Evolutionary conservation across 2,329 filamentous ascomycete species (phyloP).

Genomic region (Diaporthe eres): DNA sequence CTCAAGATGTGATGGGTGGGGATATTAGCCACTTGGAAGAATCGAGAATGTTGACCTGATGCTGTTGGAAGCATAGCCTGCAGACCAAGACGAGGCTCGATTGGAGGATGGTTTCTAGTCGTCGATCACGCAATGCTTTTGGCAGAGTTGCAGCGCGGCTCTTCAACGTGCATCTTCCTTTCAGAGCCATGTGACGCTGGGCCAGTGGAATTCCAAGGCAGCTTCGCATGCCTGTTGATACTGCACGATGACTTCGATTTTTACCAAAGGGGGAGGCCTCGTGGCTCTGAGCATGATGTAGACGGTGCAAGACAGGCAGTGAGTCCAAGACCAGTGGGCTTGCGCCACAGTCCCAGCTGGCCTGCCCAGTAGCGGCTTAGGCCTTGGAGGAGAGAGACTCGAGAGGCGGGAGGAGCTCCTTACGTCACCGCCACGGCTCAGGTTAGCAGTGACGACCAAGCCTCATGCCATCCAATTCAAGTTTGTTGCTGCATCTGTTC

Average conservation of each 20-base stretch:
- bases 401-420: not conserved
- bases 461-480: slow-evolving; percentile 10
- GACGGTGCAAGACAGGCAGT: not conserved
- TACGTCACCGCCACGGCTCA: slow-evolving; percentile 25
- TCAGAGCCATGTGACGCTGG: slow-evolving; percentile 21
- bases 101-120: slow-evolving; percentile 21
- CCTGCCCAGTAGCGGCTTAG: not conserved
- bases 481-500: slow-evolving; percentile 1
- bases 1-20: not conserved
- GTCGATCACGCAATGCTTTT: slow-evolving; percentile 33
- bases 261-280: not conserved
- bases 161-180: slow-evolving; percentile 11
- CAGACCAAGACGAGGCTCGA: not conserved
- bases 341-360: slow-evolving; percentile 6
- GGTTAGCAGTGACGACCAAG: slow-evolving; percentile 1
- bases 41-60: not conserved
- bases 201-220: slow-evolving; percentile 4
- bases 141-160: slow-evolving; percentile 31
- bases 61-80: slow-evolving; percentile 36
- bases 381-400: not conserved
- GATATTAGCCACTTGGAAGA: not conserved
- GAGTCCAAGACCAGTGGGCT: not conserved
- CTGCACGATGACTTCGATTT: slow-evolving; percentile 4
- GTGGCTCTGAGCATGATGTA: not conserved
- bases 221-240: not conserved